These are phyloP conservation scores for Dittrichia graveolens DNA, from an alignment of 129 eudicot genomes.

Conservation along the genomic window DNA sequence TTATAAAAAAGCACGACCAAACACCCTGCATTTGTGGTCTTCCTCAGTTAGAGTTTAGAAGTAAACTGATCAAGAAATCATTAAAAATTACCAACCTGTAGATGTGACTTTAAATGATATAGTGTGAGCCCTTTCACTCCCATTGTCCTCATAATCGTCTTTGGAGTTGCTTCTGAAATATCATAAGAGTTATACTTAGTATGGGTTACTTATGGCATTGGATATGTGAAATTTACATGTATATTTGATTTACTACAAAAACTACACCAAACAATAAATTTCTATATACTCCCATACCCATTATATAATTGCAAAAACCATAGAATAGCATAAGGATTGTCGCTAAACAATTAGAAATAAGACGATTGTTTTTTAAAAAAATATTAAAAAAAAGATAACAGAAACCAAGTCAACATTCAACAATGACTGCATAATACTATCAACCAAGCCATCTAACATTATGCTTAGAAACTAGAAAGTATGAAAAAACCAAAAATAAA, in stretches of 20 bases:
- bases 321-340: not conserved
- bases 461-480: not conserved
- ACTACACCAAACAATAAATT: conserved; percentile 7
- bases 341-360: conserved; percentile 9
- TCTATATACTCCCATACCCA: not conserved
- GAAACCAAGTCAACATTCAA: conserved; percentile 4
- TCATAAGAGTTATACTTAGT: not conserved
- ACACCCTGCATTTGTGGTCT: not conserved
- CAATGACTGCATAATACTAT: conserved; percentile 3
- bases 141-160: conserved; percentile 85
- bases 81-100: conserved; percentile 56
- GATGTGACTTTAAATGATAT: conserved; percentile 89
- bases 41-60: too few species aligned
- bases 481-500: not conserved
- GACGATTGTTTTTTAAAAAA: not conserved
- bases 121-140: conserved; percentile 89
- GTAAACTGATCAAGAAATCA: too few species aligned
- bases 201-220: not conserved
- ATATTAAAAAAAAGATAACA: not conserved
- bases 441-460: not conserved
- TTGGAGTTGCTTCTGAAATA: conserved; percentile 83
- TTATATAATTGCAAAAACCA: not conserved
- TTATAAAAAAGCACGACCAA: not conserved
- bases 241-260: not conserved
- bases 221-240: conserved; percentile 8